Evolutionary conservation across 2,329 filamentous ascomycete species (phyloP).

Genomic region (Metarhizium anisopliae): DNA sequence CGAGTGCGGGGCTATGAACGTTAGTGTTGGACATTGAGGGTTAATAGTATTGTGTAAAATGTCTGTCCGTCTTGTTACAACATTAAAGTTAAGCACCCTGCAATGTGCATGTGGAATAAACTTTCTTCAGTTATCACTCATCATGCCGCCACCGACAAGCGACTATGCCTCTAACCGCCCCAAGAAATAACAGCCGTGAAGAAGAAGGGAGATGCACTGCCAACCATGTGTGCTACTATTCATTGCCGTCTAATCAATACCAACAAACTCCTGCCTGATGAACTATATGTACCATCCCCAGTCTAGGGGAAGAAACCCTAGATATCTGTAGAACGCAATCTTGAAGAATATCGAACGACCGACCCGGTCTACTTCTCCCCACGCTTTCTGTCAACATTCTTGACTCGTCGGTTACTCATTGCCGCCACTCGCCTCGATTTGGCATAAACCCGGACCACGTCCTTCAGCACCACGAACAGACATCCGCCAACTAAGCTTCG

Average conservation of each 20-base stretch:
- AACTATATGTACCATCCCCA: not conserved
- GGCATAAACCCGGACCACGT: slow-evolving; percentile 50
- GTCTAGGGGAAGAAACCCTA: not conserved
- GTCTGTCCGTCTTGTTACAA: no score
- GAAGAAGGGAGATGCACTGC: no score
- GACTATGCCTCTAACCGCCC: no score
- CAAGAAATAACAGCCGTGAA: no score
- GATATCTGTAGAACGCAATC: not conserved
- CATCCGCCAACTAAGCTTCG: slow-evolving; percentile 83
- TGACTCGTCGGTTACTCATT: slow-evolving; percentile 43
- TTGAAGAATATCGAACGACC: not conserved
- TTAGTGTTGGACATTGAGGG: no score
- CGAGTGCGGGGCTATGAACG: no score
- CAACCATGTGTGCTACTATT: no score
- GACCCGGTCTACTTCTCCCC: slow-evolving; percentile 4
- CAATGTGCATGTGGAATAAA: no score
- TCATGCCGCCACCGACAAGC: not conserved
- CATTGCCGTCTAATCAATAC: not conserved
- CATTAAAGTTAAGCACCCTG: no score
- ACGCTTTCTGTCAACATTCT: slow-evolving; percentile 36
- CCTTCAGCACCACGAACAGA: slow-evolving; percentile 77
- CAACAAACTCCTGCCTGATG: not conserved
- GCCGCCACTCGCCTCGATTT: slow-evolving; percentile 54
- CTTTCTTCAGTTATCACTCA: no score
- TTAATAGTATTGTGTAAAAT: no score